phyloP scores from a whole-genome alignment of 2,329 filamentous ascomycete species.

The Colletotrichum lentis region DNA sequence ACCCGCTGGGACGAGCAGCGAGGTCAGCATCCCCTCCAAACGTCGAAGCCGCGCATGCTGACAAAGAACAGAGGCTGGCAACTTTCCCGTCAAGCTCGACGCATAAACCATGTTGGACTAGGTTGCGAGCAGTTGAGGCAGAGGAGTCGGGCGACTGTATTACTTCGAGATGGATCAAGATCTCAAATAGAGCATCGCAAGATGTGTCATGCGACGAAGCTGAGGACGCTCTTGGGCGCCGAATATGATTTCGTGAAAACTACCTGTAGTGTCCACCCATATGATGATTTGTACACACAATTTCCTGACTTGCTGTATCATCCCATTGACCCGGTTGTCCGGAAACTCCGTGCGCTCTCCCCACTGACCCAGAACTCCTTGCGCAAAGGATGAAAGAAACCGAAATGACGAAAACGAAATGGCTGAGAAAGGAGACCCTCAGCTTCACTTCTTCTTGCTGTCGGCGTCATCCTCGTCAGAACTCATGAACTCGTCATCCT shows the following conservation, averaged over 20 bases:
- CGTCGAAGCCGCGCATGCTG: slow-evolving; percentile 17
- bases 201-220: slow-evolving; percentile 34
- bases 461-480: slow-evolving; percentile 67
- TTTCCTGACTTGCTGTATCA: slow-evolving; percentile 10
- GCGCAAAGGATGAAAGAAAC: neutral
- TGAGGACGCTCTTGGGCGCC: slow-evolving; percentile 21
- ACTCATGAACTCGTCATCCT: slow-evolving; percentile 79
- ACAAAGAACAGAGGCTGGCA: slow-evolving; percentile 66
- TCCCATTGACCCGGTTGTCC: slow-evolving; percentile 7
- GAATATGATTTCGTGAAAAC: slow-evolving; percentile 33
- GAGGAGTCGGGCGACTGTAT: slow-evolving; percentile 47
- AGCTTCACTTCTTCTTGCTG: slow-evolving; percentile 24
- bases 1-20: slow-evolving; percentile 97
- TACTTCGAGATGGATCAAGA: slow-evolving; percentile 45
- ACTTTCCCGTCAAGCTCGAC: slow-evolving; percentile 73
- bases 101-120: slow-evolving; percentile 52
- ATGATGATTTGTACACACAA: slow-evolving; percentile 16
- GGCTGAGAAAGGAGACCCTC: neutral
- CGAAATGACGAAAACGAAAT: neutral
- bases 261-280: slow-evolving; percentile 22
- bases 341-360: slow-evolving; percentile 29
- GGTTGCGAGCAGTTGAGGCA: slow-evolving; percentile 32
- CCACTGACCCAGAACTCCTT: slow-evolving; percentile 10
- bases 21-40: slow-evolving; percentile 64
- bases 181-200: slow-evolving; percentile 39